Evolutionary conservation across 495 filamentous ascomycete species (phyloP).

Genomic region (Chaetomidium leptoderma): DNA sequence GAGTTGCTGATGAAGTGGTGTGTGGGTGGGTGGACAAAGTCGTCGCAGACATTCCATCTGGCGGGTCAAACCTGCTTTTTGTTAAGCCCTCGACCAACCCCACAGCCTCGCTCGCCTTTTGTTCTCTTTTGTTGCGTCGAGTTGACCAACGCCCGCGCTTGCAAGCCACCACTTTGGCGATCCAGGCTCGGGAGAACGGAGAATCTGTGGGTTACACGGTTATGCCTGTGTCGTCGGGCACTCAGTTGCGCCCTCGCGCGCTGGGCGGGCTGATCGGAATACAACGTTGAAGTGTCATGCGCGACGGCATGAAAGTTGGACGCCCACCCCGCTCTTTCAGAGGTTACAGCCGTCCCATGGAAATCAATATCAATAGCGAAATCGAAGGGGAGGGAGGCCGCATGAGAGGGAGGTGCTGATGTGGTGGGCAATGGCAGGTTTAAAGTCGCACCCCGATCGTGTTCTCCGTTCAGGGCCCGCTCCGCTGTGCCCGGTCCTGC

Average conservation of each 20-base stretch:
- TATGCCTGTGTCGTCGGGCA: slow-evolving; percentile 1
- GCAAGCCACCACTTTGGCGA: neutral
- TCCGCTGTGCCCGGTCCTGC: neutral
- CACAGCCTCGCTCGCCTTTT: neutral
- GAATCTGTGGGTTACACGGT: slow-evolving; percentile 1
- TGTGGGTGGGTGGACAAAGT: neutral
- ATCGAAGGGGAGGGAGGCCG: neutral
- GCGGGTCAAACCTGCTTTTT: slow-evolving; percentile 6
- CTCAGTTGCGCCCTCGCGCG: neutral
- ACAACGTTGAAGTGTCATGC: slow-evolving; percentile 2
- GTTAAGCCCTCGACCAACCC: neutral
- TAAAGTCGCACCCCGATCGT: neutral
- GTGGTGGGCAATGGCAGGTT: neutral
- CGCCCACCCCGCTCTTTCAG: neutral
- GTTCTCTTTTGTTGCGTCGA: neutral
- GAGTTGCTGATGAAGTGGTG: neutral
- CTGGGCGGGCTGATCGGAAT: neutral
- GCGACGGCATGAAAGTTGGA: neutral
- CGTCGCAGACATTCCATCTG: neutral
- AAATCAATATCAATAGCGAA: neutral
- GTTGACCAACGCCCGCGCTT: neutral
- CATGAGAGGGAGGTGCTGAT: neutral
- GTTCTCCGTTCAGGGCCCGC: neutral
- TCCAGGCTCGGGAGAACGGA: neutral
- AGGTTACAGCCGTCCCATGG: neutral